phyloP scores from a whole-genome alignment of 202 grass and related monocot genomes.

The Musa balbisiana region DNA sequence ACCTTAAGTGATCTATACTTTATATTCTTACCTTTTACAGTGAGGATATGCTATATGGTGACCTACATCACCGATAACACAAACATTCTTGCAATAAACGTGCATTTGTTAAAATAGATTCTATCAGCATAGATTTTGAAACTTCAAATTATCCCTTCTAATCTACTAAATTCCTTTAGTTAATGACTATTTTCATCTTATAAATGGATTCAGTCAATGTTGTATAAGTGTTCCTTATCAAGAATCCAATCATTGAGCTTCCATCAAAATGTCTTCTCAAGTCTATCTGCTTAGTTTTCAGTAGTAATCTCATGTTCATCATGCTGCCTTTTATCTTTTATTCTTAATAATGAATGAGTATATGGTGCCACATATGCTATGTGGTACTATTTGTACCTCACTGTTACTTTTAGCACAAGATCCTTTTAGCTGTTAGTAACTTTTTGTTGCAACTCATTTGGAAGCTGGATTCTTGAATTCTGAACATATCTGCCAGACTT shows the following conservation, averaged over 20 bases:
- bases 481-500: neutral
- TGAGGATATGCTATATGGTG: neutral
- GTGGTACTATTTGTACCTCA: neutral
- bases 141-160: too few species aligned
- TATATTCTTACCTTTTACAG: neutral
- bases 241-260: too few species aligned
- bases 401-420: neutral
- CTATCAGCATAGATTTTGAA: neutral
- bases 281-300: too few species aligned
- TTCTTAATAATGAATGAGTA: neutral
- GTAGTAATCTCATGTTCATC: too few species aligned
- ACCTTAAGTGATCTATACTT: neutral
- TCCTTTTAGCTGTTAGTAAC: neutral
- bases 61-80: neutral
- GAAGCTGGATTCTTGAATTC: neutral
- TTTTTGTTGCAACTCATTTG: neutral
- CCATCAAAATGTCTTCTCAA: too few species aligned
- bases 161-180: too few species aligned
- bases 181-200: too few species aligned
- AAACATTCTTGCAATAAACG: neutral
- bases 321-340: neutral
- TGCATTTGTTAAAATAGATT: neutral
- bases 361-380: too few species aligned
- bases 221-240: too few species aligned
- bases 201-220: too few species aligned